Base-by-base conservation (phyloP, 2,329 filamentous ascomycete genomes). In the Venturia pyrina region DNA sequence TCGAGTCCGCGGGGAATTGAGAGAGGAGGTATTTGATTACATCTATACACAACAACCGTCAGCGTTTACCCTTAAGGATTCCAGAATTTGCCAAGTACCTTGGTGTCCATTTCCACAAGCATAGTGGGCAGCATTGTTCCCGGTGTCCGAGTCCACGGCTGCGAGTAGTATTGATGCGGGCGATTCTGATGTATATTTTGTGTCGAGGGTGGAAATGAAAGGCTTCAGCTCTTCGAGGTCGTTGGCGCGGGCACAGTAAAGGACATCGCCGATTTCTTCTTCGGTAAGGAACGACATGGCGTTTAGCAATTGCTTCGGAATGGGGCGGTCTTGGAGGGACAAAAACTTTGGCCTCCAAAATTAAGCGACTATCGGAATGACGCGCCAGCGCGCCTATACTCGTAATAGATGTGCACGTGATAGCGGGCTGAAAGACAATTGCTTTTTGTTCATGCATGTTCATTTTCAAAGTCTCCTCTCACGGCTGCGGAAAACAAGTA, bases 221-320 rank as follows among this genome's bases (percentile, higher is more conserved):
- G 78, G 73, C 59, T 83, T 79, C 61, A 98, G 81, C 34, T 93
- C 89, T 21, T 82, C 78, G 66, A 86, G 80, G 69, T 97, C 93
- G 69, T 91, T 91, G 0, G 85, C 83, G 46, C 93, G 90, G 2
- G 92, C 85, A 70, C 91, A 87, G 79, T 96, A 97, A 70, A 98
- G 85, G 69, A 98, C 84, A 77, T 98, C 93, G 75, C 97, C 93
- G 72, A 96, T 88, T 76, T 92, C 86, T 64, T 96, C 93, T 74
- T 89, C 87, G 62, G 85, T 84, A 62, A 93, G 79, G 70, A 65
- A 69, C 66, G 68, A 66, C 66, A 67, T 65, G n/a, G 21, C 53
- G 15, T 7, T 15, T n/a, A n/a, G 15, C 28, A 7, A 63, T 28
- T 62, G 24, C 43, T 62, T 62, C 28, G 28, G 60, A 28, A 17